phyloP scores from a whole-genome alignment of 2,329 filamentous ascomycete species.

The Venturia asperata region DNA sequence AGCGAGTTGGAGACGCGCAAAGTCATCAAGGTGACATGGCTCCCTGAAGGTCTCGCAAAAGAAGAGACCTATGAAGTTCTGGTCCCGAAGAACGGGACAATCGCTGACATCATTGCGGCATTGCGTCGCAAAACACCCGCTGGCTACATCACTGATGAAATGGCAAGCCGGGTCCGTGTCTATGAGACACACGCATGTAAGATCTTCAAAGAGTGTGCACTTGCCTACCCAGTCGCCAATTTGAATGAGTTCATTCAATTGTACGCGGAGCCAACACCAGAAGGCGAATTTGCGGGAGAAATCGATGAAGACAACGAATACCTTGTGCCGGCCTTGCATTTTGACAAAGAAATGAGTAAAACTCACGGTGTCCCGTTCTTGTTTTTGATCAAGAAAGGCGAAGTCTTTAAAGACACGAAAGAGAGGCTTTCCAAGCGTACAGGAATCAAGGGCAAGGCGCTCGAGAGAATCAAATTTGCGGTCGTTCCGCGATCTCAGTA shows the following conservation, averaged over 20 bases:
- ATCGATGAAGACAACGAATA: conserved; percentile 59
- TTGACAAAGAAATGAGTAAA: conserved; percentile 80
- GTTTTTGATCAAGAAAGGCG: conserved; percentile 76
- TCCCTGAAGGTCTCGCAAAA: conserved; percentile 86
- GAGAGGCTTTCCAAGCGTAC: conserved; percentile 89
- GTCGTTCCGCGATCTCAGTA: conserved; percentile 61
- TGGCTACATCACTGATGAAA: conserved; percentile 46
- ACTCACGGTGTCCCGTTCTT: conserved; percentile 85
- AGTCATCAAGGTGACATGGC: conserved; percentile 70
- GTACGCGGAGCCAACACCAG: conserved; percentile 72
- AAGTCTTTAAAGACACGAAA: conserved; percentile 85
- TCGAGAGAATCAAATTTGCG: conserved; percentile 97
- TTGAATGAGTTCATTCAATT: conserved; percentile 81
- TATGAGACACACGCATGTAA: conserved; percentile 80
- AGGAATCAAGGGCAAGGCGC: conserved; percentile 93
- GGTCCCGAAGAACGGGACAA: conserved; percentile 75
- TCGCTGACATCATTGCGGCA: conserved; percentile 68
- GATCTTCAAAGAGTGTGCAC: conserved; percentile 68
- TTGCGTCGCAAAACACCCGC: conserved; percentile 60
- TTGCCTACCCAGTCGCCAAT: conserved; percentile 65
- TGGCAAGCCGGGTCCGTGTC: conserved; percentile 64
- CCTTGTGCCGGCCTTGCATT: conserved; percentile 79
- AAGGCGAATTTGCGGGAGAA: conserved; percentile 46
- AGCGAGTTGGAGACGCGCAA: conserved; percentile 93
- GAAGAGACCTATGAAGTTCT: conserved; percentile 80